Percentiles rank a stretch among this genome's conserved stretches.
Conservation (phyloP, 2,329 filamentous ascomycete genomes). For the Hypomyces perniciosus region DNA sequence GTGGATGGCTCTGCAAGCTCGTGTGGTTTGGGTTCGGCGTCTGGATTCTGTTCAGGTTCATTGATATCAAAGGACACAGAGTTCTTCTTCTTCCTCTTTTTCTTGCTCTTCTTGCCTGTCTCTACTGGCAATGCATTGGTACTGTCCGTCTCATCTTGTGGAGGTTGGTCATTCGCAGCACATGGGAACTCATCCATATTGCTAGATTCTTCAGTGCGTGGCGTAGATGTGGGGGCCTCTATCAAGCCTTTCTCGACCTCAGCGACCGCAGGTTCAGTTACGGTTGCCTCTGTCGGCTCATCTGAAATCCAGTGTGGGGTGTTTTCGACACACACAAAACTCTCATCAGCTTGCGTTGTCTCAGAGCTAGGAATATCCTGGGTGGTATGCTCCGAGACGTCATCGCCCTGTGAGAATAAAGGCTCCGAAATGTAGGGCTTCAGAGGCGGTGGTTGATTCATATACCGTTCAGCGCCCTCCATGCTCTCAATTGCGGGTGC, state of each 20-base stretch:
- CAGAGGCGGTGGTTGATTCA: constrained; percentile 7
- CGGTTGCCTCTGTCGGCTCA: not conserved
- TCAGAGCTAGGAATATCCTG: constrained; percentile 19
- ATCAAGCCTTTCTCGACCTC: not conserved
- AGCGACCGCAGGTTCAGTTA: not conserved
- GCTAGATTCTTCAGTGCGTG: not conserved
- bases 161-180: not conserved
- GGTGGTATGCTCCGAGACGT: constrained; percentile 18
- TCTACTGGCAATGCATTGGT: not conserved
- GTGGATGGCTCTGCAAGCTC: not conserved
- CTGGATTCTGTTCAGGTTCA: not conserved
- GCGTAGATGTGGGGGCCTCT: not conserved
- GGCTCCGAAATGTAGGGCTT: constrained; percentile 25
- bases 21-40: not conserved
- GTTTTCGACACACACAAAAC: not conserved
- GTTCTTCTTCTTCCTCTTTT: constrained; percentile 19
- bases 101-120: constrained; percentile 12
- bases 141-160: not conserved
- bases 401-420: constrained; percentile 27
- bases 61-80: constrained; percentile 7
- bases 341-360: constrained; percentile 21
- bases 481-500: not conserved
- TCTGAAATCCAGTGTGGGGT: not conserved
- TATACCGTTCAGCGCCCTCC: not conserved
- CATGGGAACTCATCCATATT: not conserved